phyloP scores from a whole-genome alignment of 192 early-diverging fungal genomes.

The Podila clonocystis region DNA sequence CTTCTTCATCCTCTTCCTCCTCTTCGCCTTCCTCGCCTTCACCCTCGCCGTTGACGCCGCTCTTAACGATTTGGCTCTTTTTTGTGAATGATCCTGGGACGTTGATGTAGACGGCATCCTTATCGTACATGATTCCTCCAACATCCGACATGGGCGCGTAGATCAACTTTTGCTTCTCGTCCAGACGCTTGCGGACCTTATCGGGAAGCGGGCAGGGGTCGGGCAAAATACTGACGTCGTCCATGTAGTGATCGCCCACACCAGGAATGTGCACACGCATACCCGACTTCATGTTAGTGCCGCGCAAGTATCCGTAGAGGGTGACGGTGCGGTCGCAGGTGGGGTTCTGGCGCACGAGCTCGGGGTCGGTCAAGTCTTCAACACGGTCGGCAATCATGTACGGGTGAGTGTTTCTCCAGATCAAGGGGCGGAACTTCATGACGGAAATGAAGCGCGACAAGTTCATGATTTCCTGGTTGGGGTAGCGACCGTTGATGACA shows the following conservation, averaged over 20 bases:
- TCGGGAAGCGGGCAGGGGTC: conserved; percentile 99
- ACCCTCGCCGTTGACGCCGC: conserved; percentile 40
- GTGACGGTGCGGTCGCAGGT: conserved; percentile 93
- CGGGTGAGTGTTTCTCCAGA: conserved; percentile 98
- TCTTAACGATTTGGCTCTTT: conserved; percentile 56
- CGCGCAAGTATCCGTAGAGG: conserved; percentile 95
- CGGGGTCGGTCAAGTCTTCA: conserved; percentile 96
- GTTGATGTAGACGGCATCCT: conserved; percentile 99
- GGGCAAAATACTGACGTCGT: conserved; percentile 77
- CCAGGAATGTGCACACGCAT: conserved; percentile 97
- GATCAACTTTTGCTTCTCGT: conserved; percentile 95
- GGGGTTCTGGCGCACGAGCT: conserved; percentile 78
- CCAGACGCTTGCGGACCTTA: conserved; percentile 87
- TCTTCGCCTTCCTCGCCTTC: conserved; percentile 40
- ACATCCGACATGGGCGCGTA: conserved; percentile 99
- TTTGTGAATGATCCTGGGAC: conserved; percentile 87
- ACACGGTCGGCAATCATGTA: conserved; percentile 97
- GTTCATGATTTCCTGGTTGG: conserved; percentile 94
- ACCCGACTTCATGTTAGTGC: conserved; percentile 90
- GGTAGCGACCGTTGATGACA: conserved; percentile 92
- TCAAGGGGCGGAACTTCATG: conserved; percentile 96
- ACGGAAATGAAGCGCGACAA: conserved; percentile 97
- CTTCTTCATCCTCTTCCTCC: conserved; percentile 50
- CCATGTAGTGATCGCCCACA: conserved; percentile 86
- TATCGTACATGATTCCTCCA: conserved; percentile 98